Percentiles rank a stretch among this genome's conserved stretches.
Evolutionary conservation across 768 basidiomycete genomes (phyloP).

Genomic region (Tulasnella sp.): DNA sequence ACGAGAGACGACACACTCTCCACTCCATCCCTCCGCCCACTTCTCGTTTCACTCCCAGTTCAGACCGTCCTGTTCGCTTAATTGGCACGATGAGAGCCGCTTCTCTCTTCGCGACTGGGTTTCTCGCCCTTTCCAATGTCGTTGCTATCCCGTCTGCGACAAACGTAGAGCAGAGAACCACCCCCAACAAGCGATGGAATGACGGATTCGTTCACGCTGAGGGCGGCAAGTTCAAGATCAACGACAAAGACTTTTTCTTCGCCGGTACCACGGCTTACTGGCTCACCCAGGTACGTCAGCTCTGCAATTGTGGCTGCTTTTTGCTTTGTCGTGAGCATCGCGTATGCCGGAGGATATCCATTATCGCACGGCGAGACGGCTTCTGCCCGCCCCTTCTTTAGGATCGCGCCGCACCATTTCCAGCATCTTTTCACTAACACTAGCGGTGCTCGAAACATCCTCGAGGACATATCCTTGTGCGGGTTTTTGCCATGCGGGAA

Average conservation of each 20-base stretch:
- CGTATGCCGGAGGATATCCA: no score
- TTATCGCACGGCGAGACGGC: no score
- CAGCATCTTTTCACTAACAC: not conserved
- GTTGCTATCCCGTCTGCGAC: not conserved
- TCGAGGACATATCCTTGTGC: not conserved
- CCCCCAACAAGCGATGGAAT: not conserved
- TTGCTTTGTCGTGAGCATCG: no score
- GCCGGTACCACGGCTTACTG: constrained; percentile 34
- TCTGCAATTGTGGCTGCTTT: not conserved
- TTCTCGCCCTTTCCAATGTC: constrained; percentile 1
- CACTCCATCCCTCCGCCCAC: not conserved
- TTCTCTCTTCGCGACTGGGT: not conserved
- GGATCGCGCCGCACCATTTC: not conserved
- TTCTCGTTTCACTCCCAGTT: not conserved
- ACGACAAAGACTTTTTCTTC: constrained; percentile 27
- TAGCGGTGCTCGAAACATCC: no score
- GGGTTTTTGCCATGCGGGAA: not conserved
- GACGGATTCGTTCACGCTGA: constrained; percentile 27
- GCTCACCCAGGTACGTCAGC: constrained; percentile 28
- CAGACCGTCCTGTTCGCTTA: not conserved
- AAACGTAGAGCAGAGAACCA: not conserved
- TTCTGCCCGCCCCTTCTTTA: no score
- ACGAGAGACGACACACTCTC: not conserved
- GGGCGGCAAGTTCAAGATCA: constrained; percentile 22
- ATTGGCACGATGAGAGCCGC: not conserved